Conservation (phyloP, 2,329 filamentous ascomycete genomes). For the Coniella lustricola region DNA sequence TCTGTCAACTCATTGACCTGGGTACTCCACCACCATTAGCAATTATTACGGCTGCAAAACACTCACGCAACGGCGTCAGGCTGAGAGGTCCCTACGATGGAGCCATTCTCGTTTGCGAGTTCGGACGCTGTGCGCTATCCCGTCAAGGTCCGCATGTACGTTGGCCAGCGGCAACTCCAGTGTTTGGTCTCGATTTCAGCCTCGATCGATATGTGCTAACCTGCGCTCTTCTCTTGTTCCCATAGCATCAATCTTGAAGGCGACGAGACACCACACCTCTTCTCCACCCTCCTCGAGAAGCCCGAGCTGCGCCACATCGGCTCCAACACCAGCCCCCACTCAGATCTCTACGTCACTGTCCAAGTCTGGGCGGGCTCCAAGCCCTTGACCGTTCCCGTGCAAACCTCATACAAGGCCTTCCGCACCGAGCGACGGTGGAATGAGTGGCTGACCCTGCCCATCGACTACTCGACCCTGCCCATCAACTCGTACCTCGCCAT, state of each 20-base stretch:
- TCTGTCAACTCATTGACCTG: too few species aligned
- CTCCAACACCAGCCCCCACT: conserved; percentile 74
- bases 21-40: too few species aligned
- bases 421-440: conserved; percentile 79
- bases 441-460: conserved; percentile 87
- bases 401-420: conserved; percentile 90
- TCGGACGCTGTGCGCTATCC: conserved; percentile 77
- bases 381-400: conserved; percentile 81
- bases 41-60: too few species aligned
- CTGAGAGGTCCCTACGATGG: conserved; percentile 49
- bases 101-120: conserved; percentile 91
- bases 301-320: conserved; percentile 81
- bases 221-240: too few species aligned
- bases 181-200: too few species aligned
- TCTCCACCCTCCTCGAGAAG: conserved; percentile 69
- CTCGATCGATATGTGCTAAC: too few species aligned
- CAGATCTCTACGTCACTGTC: conserved; percentile 86
- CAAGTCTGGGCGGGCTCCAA: conserved; percentile 97
- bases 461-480: conserved; percentile 76
- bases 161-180: too few species aligned
- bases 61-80: not conserved
- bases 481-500: conserved; percentile 79
- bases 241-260: conserved; percentile 72
- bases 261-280: conserved; percentile 65
- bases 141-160: conserved; percentile 57